Conservation (phyloP, 306 rosid species). For the Glycine soja region DNA sequence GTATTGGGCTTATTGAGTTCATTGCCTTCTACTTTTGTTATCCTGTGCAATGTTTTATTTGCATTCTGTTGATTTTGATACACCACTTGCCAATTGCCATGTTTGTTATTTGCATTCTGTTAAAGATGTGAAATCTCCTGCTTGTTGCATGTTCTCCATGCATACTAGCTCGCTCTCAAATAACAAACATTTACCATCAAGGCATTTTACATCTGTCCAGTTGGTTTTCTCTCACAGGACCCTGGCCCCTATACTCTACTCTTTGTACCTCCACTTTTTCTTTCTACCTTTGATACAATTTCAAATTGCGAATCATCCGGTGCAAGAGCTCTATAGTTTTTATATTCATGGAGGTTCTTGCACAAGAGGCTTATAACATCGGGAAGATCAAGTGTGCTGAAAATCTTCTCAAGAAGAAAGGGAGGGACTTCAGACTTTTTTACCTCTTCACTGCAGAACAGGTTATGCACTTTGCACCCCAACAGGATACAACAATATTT, state of each 20-base stretch:
- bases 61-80: constrained; percentile 61
- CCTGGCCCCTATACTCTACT: background rate
- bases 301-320: background rate
- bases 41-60: constrained; percentile 56
- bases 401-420: background rate
- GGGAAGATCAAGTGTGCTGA: background rate
- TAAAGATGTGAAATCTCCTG: too few relatives aligned
- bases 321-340: background rate
- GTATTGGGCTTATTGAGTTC: background rate
- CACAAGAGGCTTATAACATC: background rate
- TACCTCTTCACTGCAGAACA: background rate
- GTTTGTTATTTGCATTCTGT: constrained; percentile 57
- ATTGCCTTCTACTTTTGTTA: constrained; percentile 9
- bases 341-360: background rate
- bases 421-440: background rate
- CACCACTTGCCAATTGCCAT: constrained; percentile 26
- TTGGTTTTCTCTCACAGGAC: background rate
- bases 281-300: background rate
- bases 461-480: background rate
- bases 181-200: background rate
- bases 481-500: background rate
- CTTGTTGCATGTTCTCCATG: too few relatives aligned
- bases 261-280: background rate
- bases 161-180: too few relatives aligned
- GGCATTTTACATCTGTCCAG: background rate